Conservation (phyloP, 2,329 filamentous ascomycete genomes). For the Apiospora koreana region DNA sequence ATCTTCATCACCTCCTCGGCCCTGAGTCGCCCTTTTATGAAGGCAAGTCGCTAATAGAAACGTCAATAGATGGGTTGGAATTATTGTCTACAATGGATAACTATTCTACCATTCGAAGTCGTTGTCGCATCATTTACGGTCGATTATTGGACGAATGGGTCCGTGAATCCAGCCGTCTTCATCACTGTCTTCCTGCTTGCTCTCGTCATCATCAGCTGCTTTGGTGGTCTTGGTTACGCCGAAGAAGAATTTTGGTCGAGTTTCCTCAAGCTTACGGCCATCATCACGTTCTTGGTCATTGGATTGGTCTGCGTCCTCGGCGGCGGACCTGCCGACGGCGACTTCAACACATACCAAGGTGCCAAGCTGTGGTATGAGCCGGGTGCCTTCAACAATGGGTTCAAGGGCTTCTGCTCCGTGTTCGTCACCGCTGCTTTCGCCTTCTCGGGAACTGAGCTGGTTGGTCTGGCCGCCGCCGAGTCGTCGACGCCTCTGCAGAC, state of each 20-base stretch:
- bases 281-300: constrained; percentile 62
- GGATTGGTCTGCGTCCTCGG: not conserved
- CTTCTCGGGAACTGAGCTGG: constrained; percentile 74
- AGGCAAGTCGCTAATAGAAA: constrained; percentile 34
- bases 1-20: not conserved
- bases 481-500: constrained; percentile 77
- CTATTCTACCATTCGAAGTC: constrained; percentile 7
- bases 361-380: constrained; percentile 29
- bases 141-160: constrained; percentile 44
- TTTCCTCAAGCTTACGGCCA: constrained; percentile 58
- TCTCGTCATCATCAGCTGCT: constrained; percentile 41
- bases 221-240: constrained; percentile 52
- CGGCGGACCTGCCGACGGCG: not conserved
- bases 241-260: constrained; percentile 61
- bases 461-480: constrained; percentile 77
- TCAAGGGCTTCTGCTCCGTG: constrained; percentile 67
- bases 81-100: constrained; percentile 9
- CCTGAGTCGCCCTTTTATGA: constrained; percentile 31
- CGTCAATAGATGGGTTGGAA: constrained; percentile 10
- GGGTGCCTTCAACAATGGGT: constrained; percentile 42
- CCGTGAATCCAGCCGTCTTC: constrained; percentile 45
- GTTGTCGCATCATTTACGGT: constrained; percentile 32
- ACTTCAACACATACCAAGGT: not conserved
- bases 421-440: constrained; percentile 79
- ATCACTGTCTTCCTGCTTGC: constrained; percentile 58